A percentile compares a stretch with the other conserved stretches of the same genome.
Evolutionary conservation across 441 rosid species (phyloP).

Genomic region (Syzygium syzygioides): DNA sequence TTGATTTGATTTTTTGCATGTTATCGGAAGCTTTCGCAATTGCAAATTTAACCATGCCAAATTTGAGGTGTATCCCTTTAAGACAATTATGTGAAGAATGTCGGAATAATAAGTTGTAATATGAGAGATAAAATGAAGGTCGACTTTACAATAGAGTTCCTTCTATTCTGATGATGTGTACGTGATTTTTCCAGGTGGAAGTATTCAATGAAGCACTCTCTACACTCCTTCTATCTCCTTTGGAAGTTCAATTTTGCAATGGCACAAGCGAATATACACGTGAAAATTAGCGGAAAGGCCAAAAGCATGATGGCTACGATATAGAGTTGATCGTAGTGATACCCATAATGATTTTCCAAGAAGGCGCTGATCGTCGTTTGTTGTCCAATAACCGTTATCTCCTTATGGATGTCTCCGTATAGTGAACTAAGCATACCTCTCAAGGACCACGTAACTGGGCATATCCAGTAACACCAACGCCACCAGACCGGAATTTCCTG

Average conservation of each 20-base stretch:
- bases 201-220: neutral
- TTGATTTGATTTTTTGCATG: too few species aligned
- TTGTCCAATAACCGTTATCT: constrained; percentile 24
- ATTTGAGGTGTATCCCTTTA: neutral
- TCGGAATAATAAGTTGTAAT: neutral
- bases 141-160: neutral
- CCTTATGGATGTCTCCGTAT: constrained; percentile 24
- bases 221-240: constrained; percentile 7
- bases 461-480: constrained; percentile 34
- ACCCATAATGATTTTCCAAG: constrained; percentile 22
- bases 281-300: constrained; percentile 22
- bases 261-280: constrained; percentile 13
- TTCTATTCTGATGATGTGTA: neutral
- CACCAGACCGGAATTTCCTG: constrained; percentile 37
- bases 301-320: constrained; percentile 13
- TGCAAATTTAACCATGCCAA: neutral
- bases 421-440: constrained; percentile 28
- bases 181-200: neutral
- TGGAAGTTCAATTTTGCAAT: constrained; percentile 32
- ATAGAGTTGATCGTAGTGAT: constrained; percentile 11
- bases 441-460: constrained; percentile 29
- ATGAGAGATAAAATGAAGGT: neutral
- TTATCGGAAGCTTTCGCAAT: too few species aligned
- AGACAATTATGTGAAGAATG: neutral
- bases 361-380: constrained; percentile 6